phyloP scores from a whole-genome alignment of 2,329 filamentous ascomycete species.

The Daldinia eschscholtzii region DNA sequence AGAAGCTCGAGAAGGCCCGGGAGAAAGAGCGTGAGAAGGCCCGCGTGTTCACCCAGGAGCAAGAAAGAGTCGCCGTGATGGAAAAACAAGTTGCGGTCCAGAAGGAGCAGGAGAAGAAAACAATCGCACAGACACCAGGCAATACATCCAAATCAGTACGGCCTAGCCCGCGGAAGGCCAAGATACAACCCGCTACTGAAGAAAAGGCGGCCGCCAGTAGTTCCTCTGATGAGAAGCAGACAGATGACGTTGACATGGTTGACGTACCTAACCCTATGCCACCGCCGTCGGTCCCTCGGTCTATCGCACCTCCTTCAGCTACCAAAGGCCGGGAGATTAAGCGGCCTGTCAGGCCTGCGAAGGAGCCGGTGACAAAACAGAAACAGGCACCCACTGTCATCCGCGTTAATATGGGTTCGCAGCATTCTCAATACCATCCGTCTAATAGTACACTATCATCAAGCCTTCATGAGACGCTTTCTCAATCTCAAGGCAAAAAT shows the following conservation, averaged over 20 bases:
- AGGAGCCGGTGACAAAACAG: constrained; percentile 68
- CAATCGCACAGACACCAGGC: constrained; percentile 54
- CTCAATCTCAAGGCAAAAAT: constrained; percentile 64
- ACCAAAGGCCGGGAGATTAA: constrained; percentile 67
- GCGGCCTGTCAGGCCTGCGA: constrained; percentile 72
- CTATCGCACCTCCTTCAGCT: constrained; percentile 61
- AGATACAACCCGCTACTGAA: constrained; percentile 51
- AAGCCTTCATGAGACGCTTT: constrained; percentile 68
- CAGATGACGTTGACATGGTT: constrained; percentile 67
- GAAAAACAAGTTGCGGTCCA: constrained; percentile 66
- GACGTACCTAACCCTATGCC: constrained; percentile 68
- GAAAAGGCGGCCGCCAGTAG: constrained; percentile 51
- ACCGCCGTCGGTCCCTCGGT: constrained; percentile 70
- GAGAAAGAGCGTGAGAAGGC: constrained; percentile 79
- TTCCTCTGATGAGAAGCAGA: constrained; percentile 52
- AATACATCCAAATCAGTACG: constrained; percentile 61
- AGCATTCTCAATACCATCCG: constrained; percentile 70
- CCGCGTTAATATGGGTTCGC: constrained; percentile 75
- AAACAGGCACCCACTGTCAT: constrained; percentile 80
- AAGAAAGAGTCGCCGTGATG: constrained; percentile 66
- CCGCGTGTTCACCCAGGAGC: constrained; percentile 68
- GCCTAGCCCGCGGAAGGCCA: constrained; percentile 66
- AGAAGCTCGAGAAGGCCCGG: constrained; percentile 74
- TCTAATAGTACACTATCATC: constrained; percentile 70
- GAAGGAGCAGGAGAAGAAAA: constrained; percentile 63